A percentile compares a stretch with the other conserved stretches of the same genome.
These are phyloP conservation scores for Saccharum hybrid DNA, from an alignment of 202 grass and related monocot species.

Conservation along the genomic window DNA sequence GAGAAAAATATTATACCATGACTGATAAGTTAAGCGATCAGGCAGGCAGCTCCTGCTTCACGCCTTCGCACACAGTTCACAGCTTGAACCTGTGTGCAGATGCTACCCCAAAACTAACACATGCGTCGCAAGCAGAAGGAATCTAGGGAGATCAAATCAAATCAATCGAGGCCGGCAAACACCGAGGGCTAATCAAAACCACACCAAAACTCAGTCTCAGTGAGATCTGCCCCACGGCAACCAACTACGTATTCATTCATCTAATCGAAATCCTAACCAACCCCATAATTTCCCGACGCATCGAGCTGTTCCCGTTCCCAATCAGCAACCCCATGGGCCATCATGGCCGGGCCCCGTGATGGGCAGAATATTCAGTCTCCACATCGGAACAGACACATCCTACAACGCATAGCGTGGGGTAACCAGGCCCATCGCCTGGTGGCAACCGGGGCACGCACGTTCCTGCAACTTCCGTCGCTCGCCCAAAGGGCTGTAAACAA, in stretches of 20 bases:
- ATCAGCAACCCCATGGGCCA: conserved; percentile 23
- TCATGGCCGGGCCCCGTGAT: conserved; percentile 8
- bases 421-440: conserved; percentile 23
- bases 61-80: too few relatives aligned
- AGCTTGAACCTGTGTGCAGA: background rate
- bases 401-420: conserved; percentile 43
- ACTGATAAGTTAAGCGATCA: too few relatives aligned
- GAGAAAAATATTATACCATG: too few relatives aligned
- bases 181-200: conserved; percentile 10
- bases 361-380: conserved; percentile 42
- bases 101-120: conserved; percentile 26
- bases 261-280: conserved; percentile 27
- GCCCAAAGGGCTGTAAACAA: background rate
- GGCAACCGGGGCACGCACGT: conserved; percentile 31
- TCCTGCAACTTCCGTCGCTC: conserved; percentile 8
- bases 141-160: conserved; percentile 29
- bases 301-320: conserved; percentile 30
- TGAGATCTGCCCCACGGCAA: background rate
- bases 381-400: conserved; percentile 23
- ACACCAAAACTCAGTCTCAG: background rate
- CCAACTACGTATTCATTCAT: background rate
- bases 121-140: conserved; percentile 36
- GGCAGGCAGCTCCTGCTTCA: too few relatives aligned
- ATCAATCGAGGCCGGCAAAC: conserved; percentile 4
- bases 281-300: background rate